These are phyloP conservation scores for Amniculicola lignicola DNA, from an alignment of 495 filamentous ascomycete species.

Conservation along the genomic window DNA sequence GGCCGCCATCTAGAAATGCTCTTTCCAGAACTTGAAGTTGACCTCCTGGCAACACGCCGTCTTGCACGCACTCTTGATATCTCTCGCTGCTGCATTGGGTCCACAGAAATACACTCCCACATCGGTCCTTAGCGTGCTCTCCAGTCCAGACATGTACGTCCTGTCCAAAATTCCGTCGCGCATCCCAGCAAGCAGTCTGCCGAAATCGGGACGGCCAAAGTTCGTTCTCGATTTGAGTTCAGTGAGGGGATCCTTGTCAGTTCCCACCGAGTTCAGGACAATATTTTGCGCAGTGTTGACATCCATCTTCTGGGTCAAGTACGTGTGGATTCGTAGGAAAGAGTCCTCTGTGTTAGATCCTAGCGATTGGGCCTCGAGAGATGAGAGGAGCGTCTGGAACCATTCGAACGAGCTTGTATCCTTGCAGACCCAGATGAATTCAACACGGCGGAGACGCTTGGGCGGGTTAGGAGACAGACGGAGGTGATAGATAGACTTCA, in stretches of 20 bases:
- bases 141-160: slow-evolving; percentile 78
- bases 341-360: slow-evolving; percentile 64
- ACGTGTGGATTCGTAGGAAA: slow-evolving; percentile 97
- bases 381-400: slow-evolving; percentile 92
- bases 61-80: slow-evolving; percentile 79
- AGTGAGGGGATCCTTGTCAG: slow-evolving; percentile 82
- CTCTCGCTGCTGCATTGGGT: slow-evolving; percentile 71
- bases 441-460: slow-evolving; percentile 82
- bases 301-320: slow-evolving; percentile 91
- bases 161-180: slow-evolving; percentile 79
- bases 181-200: slow-evolving; percentile 77
- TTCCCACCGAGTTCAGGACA: slow-evolving; percentile 89
- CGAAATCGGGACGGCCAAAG: slow-evolving; percentile 92
- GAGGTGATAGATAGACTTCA: slow-evolving; percentile 98
- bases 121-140: slow-evolving; percentile 67
- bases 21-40: slow-evolving; percentile 98
- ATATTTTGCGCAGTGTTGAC: slow-evolving; percentile 92
- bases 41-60: slow-evolving; percentile 69
- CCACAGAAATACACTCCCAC: slow-evolving; percentile 99
- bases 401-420: slow-evolving; percentile 96
- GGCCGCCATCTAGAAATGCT: slow-evolving; percentile 59
- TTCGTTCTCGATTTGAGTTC: slow-evolving; percentile 87
- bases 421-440: slow-evolving; percentile 99
- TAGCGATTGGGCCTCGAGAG: slow-evolving; percentile 82
- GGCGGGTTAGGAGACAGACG: slow-evolving; percentile 82